Evolutionary conservation across 192 early-diverging fungal species (phyloP).

Genomic region (Coemansia sp.): DNA sequence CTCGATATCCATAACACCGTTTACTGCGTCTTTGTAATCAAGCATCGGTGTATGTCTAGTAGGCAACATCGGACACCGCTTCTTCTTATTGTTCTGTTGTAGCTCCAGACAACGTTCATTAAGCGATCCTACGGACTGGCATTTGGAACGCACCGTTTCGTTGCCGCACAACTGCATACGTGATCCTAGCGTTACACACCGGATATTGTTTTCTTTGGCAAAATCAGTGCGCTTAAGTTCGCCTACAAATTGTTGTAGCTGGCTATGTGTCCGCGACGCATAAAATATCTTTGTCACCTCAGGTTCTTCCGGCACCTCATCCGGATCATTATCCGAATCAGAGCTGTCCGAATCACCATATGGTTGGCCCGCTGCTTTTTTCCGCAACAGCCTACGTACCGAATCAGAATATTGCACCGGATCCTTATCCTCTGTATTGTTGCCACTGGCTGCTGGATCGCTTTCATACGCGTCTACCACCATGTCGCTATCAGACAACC

Average conservation of each 20-base stretch:
- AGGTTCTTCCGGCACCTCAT: slow-evolving; percentile 54
- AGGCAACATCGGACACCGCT: slow-evolving; percentile 57
- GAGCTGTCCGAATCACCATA: slow-evolving; percentile 21
- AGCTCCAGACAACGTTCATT: slow-evolving; percentile 87
- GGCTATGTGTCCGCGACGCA: slow-evolving; percentile 85
- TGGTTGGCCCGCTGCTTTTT: slow-evolving; percentile 21
- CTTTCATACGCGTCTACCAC: slow-evolving; percentile 67
- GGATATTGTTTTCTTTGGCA: slow-evolving; percentile 46
- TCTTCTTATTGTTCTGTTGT: slow-evolving; percentile 51
- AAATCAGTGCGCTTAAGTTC: slow-evolving; percentile 83
- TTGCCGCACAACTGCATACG: slow-evolving; percentile 85
- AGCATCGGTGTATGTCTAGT: slow-evolving; percentile 54
- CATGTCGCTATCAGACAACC: slow-evolving; percentile 57
- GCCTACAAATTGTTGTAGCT: slow-evolving; percentile 83
- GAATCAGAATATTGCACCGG: slow-evolving; percentile 58
- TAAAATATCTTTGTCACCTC: slow-evolving; percentile 57
- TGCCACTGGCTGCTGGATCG: slow-evolving; percentile 44
- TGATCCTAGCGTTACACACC: slow-evolving; percentile 74
- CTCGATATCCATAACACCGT: slow-evolving; percentile 77
- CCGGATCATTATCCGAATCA: slow-evolving; percentile 22
- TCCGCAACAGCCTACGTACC: slow-evolving; percentile 57
- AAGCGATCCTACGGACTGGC: slow-evolving; percentile 39
- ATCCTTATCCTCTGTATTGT: slow-evolving; percentile 21
- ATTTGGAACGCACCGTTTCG: slow-evolving; percentile 60
- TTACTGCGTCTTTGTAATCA: slow-evolving; percentile 61